Evolutionary conservation across 2,329 filamentous ascomycete genomes (phyloP).

Genomic region (Aspergillus novoparasiticus): DNA sequence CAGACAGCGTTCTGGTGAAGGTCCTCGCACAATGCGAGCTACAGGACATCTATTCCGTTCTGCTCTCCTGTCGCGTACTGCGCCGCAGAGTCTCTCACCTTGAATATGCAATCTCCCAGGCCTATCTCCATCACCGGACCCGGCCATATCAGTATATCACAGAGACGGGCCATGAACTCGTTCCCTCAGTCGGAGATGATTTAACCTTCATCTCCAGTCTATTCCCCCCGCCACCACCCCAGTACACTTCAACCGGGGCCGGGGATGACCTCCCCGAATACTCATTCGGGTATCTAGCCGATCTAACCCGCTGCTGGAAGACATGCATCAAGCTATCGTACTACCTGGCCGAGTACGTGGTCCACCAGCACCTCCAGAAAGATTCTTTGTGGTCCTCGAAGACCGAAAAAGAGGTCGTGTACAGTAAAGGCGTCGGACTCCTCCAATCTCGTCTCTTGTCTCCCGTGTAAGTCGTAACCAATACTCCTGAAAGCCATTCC

Average conservation of each 20-base stretch:
- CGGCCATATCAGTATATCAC: not conserved
- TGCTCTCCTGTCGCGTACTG: conserved; percentile 24
- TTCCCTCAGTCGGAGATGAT: conserved; percentile 26
- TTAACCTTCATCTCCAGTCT: conserved; percentile 29
- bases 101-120: conserved; percentile 25
- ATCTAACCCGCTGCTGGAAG: conserved; percentile 28
- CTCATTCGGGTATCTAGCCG: conserved; percentile 29
- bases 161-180: not conserved
- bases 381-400: conserved; percentile 26
- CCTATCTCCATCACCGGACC: conserved; percentile 24
- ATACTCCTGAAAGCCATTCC: not conserved
- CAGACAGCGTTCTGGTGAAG: conserved; percentile 20
- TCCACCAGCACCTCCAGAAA: conserved; percentile 26
- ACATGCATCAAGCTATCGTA: conserved; percentile 31
- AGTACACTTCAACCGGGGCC: conserved; percentile 20
- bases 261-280: conserved; percentile 26
- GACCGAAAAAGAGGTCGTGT: conserved; percentile 28
- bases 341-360: conserved; percentile 26
- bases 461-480: conserved; percentile 21
- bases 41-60: conserved; percentile 23
- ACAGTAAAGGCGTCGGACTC: conserved; percentile 25
- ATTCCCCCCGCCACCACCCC: conserved; percentile 30
- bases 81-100: conserved; percentile 21
- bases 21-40: conserved; percentile 24
- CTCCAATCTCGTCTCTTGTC: conserved; percentile 26